Percentiles rank a stretch among this genome's conserved stretches.
Evolutionary conservation across 139 green algal genomes (phyloP).

Genomic region (Chlorella sp.): DNA sequence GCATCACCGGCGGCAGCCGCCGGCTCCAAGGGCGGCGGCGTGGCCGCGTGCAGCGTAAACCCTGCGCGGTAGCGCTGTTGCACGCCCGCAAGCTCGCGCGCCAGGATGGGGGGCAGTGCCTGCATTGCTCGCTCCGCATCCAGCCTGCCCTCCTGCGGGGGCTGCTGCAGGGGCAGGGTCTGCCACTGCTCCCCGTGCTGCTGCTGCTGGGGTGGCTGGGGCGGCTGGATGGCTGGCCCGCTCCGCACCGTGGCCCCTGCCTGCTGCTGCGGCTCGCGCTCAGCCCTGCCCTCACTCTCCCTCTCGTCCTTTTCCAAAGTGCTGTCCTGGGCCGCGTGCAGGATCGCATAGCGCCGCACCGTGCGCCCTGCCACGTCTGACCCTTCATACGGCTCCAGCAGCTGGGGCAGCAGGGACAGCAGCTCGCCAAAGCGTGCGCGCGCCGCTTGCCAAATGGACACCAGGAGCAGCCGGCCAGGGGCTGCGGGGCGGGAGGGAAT

Average conservation of each 20-base stretch:
- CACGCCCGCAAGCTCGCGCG: neutral
- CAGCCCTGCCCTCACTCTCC: neutral
- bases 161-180: neutral
- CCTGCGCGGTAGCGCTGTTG: neutral
- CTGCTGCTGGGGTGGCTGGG: neutral
- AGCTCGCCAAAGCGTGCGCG: constrained; percentile 2
- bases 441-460: neutral
- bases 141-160: neutral
- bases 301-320: neutral
- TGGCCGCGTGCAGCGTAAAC: neutral
- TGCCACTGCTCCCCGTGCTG: neutral
- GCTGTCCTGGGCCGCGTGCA: neutral
- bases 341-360: constrained; percentile 14
- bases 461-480: constrained; percentile 1
- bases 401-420: constrained; percentile 17
- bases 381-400: constrained; percentile 26
- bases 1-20: too few relatives aligned
- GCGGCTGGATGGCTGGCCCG: neutral
- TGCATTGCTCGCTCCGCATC: neutral
- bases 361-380: constrained; percentile 10
- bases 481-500: neutral
- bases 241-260: neutral
- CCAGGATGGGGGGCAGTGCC: neutral
- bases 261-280: neutral
- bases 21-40: too few relatives aligned